Evolutionary conservation across 2,329 filamentous ascomycete genomes (phyloP), one percentile per base, ranked within the genome.

Genomic region (Sporothrix brunneoviolacea): DNA sequence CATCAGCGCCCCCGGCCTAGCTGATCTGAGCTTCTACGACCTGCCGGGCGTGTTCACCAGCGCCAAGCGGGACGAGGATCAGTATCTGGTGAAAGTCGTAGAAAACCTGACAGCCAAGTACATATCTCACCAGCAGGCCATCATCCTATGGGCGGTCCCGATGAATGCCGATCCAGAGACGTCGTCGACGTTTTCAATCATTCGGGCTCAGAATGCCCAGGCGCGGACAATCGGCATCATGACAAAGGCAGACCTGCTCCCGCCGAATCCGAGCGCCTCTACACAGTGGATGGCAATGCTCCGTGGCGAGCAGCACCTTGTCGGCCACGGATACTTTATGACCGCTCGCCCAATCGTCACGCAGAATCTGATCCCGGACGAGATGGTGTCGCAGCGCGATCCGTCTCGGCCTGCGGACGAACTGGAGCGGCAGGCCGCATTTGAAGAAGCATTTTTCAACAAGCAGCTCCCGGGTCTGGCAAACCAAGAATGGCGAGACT

Each of bases 21-120:
- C 88, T 0, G 82, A 88, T 6, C 64, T 95, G 0, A 88, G 84
- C 0, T 94, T 95, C 59, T 91, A 88, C 54, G 90, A 95, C 54
- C 73, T 95, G 0, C 90, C 90, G 0, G 90, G 90, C 0, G 81
- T 94, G 0, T 91, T 95, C 54, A 80, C 82, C 18, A 84, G 84
- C 8, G 76, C 83, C 0, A 79, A 81, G 2, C 73, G 81, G 8
- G 76, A 77, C 8, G 71, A 79, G 3, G 82, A 91, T 15, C 72
- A 77, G 9, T 86, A 86, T 51, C 70, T 91, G 0, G 84, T 91
- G 12, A 71, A 75, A 0, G 80, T 93, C 0, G 85, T 95, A 0
- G 74, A 82, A 45, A 85, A 86, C 16, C 63, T 95, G 0, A 82
- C 88, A 0, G 74, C 72, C 2, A 72, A 81, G 1, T 94, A 94